Evolutionary conservation across 306 rosid species (phyloP), one percentile per base, ranked within the genome.

Genomic region (Rosa chinensis): DNA sequence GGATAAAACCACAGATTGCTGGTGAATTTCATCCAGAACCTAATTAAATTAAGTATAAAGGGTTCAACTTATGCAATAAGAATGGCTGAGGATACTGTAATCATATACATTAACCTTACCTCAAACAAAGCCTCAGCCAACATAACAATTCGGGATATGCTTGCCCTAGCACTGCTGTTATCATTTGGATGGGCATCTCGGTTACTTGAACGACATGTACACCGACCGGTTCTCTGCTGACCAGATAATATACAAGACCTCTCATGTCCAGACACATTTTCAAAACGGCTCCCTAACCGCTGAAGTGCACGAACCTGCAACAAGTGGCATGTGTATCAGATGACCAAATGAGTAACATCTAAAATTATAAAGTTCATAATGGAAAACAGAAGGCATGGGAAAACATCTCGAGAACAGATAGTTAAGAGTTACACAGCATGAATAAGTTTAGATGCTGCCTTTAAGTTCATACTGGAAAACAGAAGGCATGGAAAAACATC

Each of bases 1-100:
- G 67, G 99, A 90, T 81, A 93, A 86, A 84, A 95, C 99, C 73
- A 89, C 96, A 58, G 99, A 91, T 89, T 96, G 99, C 98, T 96
- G 99, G 91, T 96, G 99, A 91, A 96, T 96, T 90, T 96, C 99
- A 96, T 96, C 99, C 98, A 96, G 97, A 91, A 96, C 99, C 99
- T 96, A 96, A 88, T 96, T 82, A 91, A 88, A 80, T 84, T 89
- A 86, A 74, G 87, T 81, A 82, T 45, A 89, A 82, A 83, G 56
- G 71, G 82, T 90, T 91, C 86, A 93, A 88, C 80, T 80, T 66
- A 86, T 52, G 86, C 88, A 86, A 89, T 35, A 70, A 76, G 69
- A 87, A 82, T 25, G 61, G 48, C 77, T 14, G 72, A 64, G 73
- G 44, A 75, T 70, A 79, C 45, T 73, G 80, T 59, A 84, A 78